phyloP scores from a whole-genome alignment of 2,329 filamentous ascomycete genomes.

The Exophiala sp. region DNA sequence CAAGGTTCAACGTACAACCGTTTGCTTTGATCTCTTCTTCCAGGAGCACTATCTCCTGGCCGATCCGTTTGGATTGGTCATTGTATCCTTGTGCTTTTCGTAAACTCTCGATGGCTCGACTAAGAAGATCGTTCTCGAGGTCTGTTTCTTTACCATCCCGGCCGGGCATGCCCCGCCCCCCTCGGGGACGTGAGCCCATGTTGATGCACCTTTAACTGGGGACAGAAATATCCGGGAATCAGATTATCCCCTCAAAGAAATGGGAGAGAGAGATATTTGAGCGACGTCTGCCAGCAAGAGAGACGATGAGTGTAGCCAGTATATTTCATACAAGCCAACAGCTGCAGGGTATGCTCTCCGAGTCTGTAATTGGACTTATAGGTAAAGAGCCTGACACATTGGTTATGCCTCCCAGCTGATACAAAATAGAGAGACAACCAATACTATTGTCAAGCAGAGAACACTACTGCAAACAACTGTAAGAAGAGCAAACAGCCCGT shows the following conservation, averaged over 20 bases:
- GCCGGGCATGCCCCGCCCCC: conserved; percentile 21
- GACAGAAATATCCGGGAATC: not conserved
- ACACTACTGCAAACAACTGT: not conserved
- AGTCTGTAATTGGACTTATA: no score
- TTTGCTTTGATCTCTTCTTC: conserved; percentile 42
- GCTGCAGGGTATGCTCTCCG: no score
- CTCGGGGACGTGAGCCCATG: conserved; percentile 27
- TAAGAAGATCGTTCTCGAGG: conserved; percentile 26
- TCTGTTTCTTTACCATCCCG: conserved; percentile 27
- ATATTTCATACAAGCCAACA: not conserved
- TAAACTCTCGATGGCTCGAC: conserved; percentile 23
- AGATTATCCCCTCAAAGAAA: not conserved
- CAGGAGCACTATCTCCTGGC: conserved; percentile 38
- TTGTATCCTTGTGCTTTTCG: conserved; percentile 26
- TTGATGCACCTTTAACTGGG: not conserved
- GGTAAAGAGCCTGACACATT: no score
- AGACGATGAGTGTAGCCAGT: no score
- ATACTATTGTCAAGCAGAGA: not conserved
- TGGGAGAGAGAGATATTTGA: no score
- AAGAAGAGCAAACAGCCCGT: not conserved
- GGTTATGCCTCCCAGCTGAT: not conserved
- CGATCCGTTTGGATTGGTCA: conserved; percentile 29
- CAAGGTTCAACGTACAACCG: conserved; percentile 34
- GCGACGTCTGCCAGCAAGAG: no score
- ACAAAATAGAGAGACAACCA: not conserved